Evolutionary conservation across 495 filamentous ascomycete genomes (phyloP), one percentile per base, ranked within the genome.

Genomic region (Podospora sp.): DNA sequence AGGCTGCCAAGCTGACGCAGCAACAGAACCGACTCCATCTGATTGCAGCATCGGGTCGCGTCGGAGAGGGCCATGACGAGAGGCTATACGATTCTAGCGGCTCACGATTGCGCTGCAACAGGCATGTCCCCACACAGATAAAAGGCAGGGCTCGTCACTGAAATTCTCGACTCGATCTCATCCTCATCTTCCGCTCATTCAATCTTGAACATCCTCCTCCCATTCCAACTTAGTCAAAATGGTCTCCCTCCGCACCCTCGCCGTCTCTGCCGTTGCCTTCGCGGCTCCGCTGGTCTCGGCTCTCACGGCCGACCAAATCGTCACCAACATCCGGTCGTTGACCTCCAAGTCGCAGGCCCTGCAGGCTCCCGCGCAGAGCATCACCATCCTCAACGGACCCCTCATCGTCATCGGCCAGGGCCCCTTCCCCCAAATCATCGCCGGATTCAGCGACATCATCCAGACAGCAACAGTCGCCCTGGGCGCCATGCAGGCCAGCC

Each of bases 321-420:
- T 69, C 20, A 56, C 49, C 20, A 69, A 70, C 66, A 72, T 77
- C 63, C 66, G 65, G 0, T 9, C 24, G 8, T 8, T 77, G 33
- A 75, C 75, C 11, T 2, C 8, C 29, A 68, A 72, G 59, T 73
- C 71, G 7, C 62, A 70, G 24, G 68, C 59, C 5, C 70, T 78
- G 14, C 71, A 76, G 66, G 57, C 63, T 0, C 68, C 69, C 20
- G 74, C 74, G 5, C 63, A 73, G 20, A 68, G 60, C 66, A 76
- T 78, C 64, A 74, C 62, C 53, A 46, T 75, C 18, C 14, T 72
- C 58, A 76, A 68, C 24, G 75, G 62, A 21, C 69, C 70, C 33
- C 61, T 73, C 36, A 63, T 77, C 27, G 26, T 70, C 29, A 50
- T 78, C 16, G 71, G 71, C 36, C 71, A 66, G 26, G 75, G 76